Evolutionary conservation across 202 grass and related monocot species (phyloP).

Genomic region (Bolboschoenoplectus hybrid): DNA sequence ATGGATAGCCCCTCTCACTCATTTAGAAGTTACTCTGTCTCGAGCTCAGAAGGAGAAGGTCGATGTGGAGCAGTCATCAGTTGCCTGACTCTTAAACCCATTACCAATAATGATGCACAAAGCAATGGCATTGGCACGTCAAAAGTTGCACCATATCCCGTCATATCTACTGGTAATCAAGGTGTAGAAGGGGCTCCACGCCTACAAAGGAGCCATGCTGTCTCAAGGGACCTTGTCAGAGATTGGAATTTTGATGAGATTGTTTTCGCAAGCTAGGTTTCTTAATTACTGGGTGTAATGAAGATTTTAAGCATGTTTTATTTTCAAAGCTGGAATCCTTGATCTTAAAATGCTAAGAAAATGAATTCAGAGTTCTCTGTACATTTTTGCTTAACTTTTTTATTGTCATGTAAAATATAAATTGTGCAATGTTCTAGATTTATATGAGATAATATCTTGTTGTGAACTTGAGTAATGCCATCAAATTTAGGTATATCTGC

Average conservation of each 20-base stretch:
- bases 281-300: background rate
- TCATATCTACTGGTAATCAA: conserved; percentile 49
- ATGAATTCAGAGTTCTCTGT: conserved; percentile 17
- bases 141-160: conserved; percentile 76
- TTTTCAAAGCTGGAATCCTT: conserved; percentile 24
- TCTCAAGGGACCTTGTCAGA: conserved; percentile 82
- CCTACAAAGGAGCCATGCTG: conserved; percentile 72
- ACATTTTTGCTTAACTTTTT: conserved; percentile 24
- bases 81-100: conserved; percentile 57
- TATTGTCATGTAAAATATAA: conserved; percentile 14
- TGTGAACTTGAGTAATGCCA: background rate
- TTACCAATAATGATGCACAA: conserved; percentile 43
- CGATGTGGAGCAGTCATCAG: conserved; percentile 57
- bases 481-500: background rate
- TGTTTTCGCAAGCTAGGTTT: conserved; percentile 56
- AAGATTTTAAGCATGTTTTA: conserved; percentile 26
- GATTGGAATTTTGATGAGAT: conserved; percentile 94
- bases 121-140: conserved; percentile 46
- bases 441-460: conserved; percentile 17
- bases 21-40: conserved; percentile 83
- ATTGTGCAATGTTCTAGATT: conserved; percentile 26
- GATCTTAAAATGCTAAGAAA: conserved; percentile 32
- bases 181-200: conserved; percentile 53
- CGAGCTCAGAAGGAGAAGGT: conserved; percentile 74
- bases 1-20: conserved; percentile 78